A percentile compares a stretch with the other conserved stretches of the same genome.
Evolutionary conservation across 2,329 filamentous ascomycete species (phyloP).

Genomic region (Ophiostoma fasciatum): DNA sequence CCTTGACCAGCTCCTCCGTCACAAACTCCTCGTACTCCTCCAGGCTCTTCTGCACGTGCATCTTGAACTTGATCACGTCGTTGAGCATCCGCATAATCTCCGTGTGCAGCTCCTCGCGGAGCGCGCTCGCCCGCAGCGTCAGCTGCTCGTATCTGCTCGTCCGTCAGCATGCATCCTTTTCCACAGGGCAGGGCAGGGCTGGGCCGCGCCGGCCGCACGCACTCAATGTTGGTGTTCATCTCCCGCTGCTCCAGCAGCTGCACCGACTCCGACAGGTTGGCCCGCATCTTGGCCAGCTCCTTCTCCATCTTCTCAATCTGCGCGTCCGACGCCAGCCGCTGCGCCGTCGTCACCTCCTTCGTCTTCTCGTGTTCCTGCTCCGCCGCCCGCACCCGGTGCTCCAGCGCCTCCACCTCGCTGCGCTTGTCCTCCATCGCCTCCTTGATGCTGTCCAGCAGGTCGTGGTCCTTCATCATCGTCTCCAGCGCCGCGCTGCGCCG

Average conservation of each 20-base stretch:
- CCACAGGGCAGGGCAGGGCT: no score
- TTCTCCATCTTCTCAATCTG: constrained; percentile 99
- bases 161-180: no score
- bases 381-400: constrained; percentile 74
- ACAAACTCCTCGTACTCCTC: constrained; percentile 94
- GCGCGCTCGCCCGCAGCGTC: constrained; percentile 63
- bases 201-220: no score
- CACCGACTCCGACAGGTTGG: constrained; percentile 68
- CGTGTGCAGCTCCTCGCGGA: constrained; percentile 95
- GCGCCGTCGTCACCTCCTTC: constrained; percentile 71
- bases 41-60: constrained; percentile 82
- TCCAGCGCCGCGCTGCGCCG: constrained; percentile 70
- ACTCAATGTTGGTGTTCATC: constrained; percentile 95
- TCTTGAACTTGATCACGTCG: constrained; percentile 97
- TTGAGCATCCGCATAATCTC: constrained; percentile 93
- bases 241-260: constrained; percentile 88
- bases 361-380: constrained; percentile 91
- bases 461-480: constrained; percentile 85
- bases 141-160: constrained; percentile 83
- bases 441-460: constrained; percentile 84
- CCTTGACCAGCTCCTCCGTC: constrained; percentile 79
- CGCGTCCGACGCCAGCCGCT: constrained; percentile 76
- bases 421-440: constrained; percentile 95
- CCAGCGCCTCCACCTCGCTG: constrained; percentile 79
- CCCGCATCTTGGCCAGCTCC: constrained; percentile 85